These are phyloP conservation scores for Pseudognaphalium luteoalbum DNA, from an alignment of 129 eudicot species.

Conservation along the genomic window DNA sequence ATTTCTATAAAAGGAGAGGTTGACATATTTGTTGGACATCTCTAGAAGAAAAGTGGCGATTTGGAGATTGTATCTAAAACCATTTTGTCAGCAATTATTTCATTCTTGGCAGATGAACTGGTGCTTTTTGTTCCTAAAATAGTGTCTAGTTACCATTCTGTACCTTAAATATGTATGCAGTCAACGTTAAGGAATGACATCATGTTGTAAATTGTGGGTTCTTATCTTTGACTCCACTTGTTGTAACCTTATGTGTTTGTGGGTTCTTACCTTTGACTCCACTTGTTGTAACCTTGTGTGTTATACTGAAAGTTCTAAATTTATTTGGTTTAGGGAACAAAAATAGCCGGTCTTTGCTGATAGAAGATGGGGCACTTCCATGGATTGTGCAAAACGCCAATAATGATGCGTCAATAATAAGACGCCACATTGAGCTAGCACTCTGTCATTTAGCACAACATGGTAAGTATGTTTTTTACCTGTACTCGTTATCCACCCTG, in stretches of 20 bases:
- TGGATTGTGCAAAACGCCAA: constrained; percentile 99
- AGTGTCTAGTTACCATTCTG: not conserved
- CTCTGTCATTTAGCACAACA: constrained; percentile 98
- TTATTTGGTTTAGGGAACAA: constrained; percentile 50
- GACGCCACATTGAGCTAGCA: constrained; percentile 96
- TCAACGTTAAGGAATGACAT: not conserved
- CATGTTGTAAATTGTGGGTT: not conserved
- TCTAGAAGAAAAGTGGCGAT: no score
- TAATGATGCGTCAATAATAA: constrained; percentile 77
- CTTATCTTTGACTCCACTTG: not conserved
- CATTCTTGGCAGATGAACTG: not conserved
- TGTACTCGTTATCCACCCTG: not conserved
- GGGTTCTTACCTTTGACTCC: not conserved
- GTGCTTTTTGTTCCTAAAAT: not conserved
- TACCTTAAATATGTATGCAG: not conserved
- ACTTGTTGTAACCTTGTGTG: constrained; percentile 8
- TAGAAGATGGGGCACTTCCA: constrained; percentile 94
- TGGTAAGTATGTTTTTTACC: constrained; percentile 42
- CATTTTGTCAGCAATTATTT: not conserved
- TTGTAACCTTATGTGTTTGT: constrained; percentile 4
- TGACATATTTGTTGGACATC: no score
- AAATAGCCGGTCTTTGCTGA: constrained; percentile 62
- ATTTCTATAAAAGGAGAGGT: no score
- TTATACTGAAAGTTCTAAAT: not conserved
- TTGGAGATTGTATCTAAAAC: not conserved